Base-by-base conservation (phyloP, 1,284 basidiomycete species). In the Ganoderma lucidum region DNA sequence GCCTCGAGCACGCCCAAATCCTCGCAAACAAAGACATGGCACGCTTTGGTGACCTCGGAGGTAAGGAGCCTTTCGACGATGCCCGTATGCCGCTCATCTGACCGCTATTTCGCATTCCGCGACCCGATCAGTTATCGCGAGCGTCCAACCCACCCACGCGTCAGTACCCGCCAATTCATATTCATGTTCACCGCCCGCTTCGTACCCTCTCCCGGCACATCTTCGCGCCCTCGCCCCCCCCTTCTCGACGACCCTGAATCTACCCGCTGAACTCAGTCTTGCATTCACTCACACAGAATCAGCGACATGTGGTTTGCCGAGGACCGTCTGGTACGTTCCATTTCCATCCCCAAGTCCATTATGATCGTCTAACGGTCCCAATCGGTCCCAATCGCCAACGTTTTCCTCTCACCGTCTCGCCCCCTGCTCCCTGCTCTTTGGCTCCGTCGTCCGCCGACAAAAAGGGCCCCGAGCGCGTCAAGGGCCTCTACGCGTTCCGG, bases 251-350 rank as follows among this genome's bases (percentile, higher is more conserved):
- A 73, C 62, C 35, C 58, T 64, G 58, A 32, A n/a, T 12, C 23
- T 28, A 6, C 19, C 35, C 23, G 30, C 42, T 48, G 28, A 45
- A 65, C 63, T 32, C 35, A 4, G 19, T 32, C 17, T 9, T 44
- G 12, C 14, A 14, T 17, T 6, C 37, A 23, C 39, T 41, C 39
- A 4, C 19, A 41, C 65, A 93, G 91, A 23, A 92, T 88, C 68
- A 92, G 90, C 72, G 95, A 97, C 80, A 97, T 97, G 96, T 93
- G 90, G 86, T 97, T 94, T 78, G 94, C 93, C 9, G 88, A 96
- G 79, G 88, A 90, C 63, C 90, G 94, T 67, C 81, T 97, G 72
- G 93, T 93, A 78, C 75, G 85, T 80, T 30, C 44, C 17, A 3
- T 42, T 14, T 17, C 37, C 32, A 23, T 59, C 37, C n/a, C 5